These are phyloP conservation scores for Odonthalia washingtoniensis DNA, from an alignment of 31 red algal species.

Conservation along the genomic window DNA sequence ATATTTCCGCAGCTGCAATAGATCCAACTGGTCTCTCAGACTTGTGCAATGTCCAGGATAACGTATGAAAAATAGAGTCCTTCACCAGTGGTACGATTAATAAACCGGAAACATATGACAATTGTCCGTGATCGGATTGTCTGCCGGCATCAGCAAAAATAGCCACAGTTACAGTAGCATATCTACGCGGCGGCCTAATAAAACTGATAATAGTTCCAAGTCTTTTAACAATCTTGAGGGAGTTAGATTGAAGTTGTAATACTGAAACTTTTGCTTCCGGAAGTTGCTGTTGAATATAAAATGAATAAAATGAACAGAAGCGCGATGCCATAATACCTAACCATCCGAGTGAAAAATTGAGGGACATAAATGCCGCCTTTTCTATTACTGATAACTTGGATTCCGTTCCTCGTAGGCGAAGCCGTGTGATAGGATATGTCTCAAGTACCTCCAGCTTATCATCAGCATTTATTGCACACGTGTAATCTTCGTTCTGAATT, in stretches of 20 bases:
- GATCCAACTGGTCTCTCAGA: not conserved
- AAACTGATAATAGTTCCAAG: not conserved
- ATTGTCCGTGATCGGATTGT: slow-evolving; percentile 3
- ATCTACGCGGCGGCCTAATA: not conserved
- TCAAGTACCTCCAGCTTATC: not conserved
- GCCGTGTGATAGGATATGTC: not conserved
- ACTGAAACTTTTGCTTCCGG: not conserved
- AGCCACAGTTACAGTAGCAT: not conserved
- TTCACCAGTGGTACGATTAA: not conserved
- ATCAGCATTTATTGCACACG: slow-evolving; percentile 1
- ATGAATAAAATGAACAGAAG: slow-evolving; percentile 4
- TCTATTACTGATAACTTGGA: not conserved
- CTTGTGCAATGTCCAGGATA: slow-evolving; percentile 21
- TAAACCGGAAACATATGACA: not conserved
- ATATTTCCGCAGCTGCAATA: slow-evolving; percentile 20
- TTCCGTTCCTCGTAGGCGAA: not conserved
- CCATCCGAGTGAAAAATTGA: slow-evolving; percentile 28
- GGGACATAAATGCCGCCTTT: not conserved
- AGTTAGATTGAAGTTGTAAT: slow-evolving; percentile 1
- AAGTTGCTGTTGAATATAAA: slow-evolving; percentile 7
- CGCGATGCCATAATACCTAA: slow-evolving; percentile 14
- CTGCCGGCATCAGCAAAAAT: slow-evolving; percentile 24
- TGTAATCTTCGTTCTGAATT: slow-evolving; percentile 3
- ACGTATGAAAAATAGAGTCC: slow-evolving; percentile 6
- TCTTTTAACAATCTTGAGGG: not conserved